A percentile compares a stretch with the other conserved stretches of the same genome.
phyloP scores from a whole-genome alignment of 768 basidiomycete species.

The Agrocybe pediades region DNA sequence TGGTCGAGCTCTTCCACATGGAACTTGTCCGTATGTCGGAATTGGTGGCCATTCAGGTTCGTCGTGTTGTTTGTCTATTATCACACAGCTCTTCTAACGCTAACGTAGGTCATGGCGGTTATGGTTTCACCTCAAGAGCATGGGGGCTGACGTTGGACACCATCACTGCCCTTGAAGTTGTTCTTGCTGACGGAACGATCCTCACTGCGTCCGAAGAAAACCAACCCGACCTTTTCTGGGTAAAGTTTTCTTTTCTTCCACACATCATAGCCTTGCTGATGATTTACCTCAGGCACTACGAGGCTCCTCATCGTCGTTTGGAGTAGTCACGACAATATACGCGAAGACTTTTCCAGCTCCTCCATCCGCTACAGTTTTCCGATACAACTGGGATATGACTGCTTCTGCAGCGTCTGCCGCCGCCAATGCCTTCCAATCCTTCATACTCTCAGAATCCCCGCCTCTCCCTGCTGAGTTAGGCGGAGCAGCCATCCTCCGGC shows the following conservation, averaged over 20 bases:
- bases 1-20: conserved; percentile 41
- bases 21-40: conserved; percentile 47
- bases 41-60: conserved; percentile 46
- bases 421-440: conserved; percentile 33
- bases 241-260: neutral
- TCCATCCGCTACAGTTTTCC: conserved; percentile 31
- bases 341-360: conserved; percentile 36
- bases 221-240: conserved; percentile 30
- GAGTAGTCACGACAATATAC: conserved; percentile 35
- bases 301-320: conserved; percentile 38
- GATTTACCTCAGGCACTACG: conserved; percentile 31
- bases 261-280: neutral
- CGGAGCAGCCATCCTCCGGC: conserved; percentile 27
- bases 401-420: conserved; percentile 28
- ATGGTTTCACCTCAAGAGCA: conserved; percentile 26
- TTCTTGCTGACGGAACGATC: conserved; percentile 29
- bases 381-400: conserved; percentile 37
- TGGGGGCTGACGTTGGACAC: conserved; percentile 31
- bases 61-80: neutral
- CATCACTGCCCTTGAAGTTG: conserved; percentile 23
- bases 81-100: neutral
- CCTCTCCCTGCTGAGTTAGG: conserved; percentile 35
- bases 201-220: conserved; percentile 16
- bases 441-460: conserved; percentile 21
- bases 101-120: conserved; percentile 27